A percentile compares a stretch with the other conserved stretches of the same genome.
Evolutionary conservation across 768 basidiomycete species (phyloP).

Genomic region (Dendrothele bispora): DNA sequence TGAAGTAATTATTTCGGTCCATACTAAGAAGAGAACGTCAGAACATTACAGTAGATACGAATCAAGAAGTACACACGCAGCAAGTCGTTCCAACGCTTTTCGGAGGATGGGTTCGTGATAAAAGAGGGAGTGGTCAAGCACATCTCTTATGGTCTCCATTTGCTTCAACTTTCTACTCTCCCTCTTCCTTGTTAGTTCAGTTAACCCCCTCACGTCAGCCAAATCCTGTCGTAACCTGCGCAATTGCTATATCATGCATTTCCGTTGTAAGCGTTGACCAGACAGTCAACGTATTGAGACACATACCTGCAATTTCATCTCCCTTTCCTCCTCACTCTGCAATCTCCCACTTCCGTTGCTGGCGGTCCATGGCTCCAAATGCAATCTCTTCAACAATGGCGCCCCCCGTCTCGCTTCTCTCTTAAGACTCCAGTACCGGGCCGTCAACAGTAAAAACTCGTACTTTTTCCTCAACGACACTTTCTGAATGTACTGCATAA

Average conservation of each 20-base stretch:
- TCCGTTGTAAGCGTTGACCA: neutral
- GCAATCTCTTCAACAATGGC: slow-evolving; percentile 87
- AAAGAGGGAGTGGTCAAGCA: slow-evolving; percentile 66
- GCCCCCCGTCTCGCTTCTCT: slow-evolving; percentile 91
- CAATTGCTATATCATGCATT: slow-evolving; percentile 39
- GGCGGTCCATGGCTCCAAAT: slow-evolving; percentile 97
- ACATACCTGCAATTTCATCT: slow-evolving; percentile 77
- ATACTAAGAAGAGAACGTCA: slow-evolving; percentile 45
- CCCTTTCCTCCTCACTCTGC: slow-evolving; percentile 81
- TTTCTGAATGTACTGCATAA: slow-evolving; percentile 71
- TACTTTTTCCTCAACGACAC: slow-evolving; percentile 72
- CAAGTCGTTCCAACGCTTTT: slow-evolving; percentile 67
- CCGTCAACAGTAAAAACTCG: slow-evolving; percentile 76
- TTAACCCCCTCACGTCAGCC: slow-evolving; percentile 64
- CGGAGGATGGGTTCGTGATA: slow-evolving; percentile 63
- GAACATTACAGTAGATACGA: neutral
- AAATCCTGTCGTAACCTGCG: slow-evolving; percentile 74
- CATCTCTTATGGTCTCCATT: slow-evolving; percentile 61
- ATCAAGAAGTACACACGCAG: slow-evolving; percentile 46
- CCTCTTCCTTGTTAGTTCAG: slow-evolving; percentile 69
- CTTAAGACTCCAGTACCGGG: slow-evolving; percentile 97
- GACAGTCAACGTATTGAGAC: neutral
- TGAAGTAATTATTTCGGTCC: slow-evolving; percentile 77
- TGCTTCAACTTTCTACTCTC: slow-evolving; percentile 80
- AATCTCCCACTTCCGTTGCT: slow-evolving; percentile 51